Base-by-base conservation (phyloP, 495 filamentous ascomycete species). In the Echria macrotheca region DNA sequence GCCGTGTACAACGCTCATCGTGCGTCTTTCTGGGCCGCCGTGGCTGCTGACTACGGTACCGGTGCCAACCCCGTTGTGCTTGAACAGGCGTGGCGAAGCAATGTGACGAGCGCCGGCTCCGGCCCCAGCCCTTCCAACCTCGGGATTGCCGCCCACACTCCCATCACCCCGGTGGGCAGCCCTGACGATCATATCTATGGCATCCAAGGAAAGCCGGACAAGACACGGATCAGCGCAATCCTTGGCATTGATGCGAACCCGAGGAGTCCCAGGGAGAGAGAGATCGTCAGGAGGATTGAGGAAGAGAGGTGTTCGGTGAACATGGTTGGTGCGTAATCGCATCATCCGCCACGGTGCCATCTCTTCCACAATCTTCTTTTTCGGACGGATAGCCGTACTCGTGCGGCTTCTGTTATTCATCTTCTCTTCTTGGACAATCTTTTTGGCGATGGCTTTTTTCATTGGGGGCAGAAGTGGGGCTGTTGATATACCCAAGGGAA, bases 1-100 rank as follows among this genome's bases (percentile, higher is more conserved):
- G 72, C 77, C 35, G 75, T 89, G 40, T 88, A 90, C 61, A 78
- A 82, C 44, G 71, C 76, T 10, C 83, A 87, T 56, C 78, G 84
- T 25, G 69, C 75, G 26, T 77, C 78, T 10, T 90, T 91, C 64
- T 91, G 86, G 86, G 73, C 73, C 37, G 74, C 74, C 32, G 76
- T 91, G 28, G 85, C 86, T 17, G 65, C 74, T 26, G 81, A 85
- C 43, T 91, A 91, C 50, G 85, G 85, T 41, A 56, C 65, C 3
- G 77, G 79, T 32, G 73, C 82, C 4, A 81, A 80, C 36, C 80
- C 83, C 9, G 70, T 76, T 17, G 70, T 80, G 12, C 71, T 89
- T 12, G 85, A 88, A 62, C 77, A 83, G 52, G 78, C 81, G 6
- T 89, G 85, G 85, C 75, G 77, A 52, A 67, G 73, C n/a, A 72